Base-by-base conservation (phyloP, 1,139 yeast genomes). In the Pichia sp. region DNA sequence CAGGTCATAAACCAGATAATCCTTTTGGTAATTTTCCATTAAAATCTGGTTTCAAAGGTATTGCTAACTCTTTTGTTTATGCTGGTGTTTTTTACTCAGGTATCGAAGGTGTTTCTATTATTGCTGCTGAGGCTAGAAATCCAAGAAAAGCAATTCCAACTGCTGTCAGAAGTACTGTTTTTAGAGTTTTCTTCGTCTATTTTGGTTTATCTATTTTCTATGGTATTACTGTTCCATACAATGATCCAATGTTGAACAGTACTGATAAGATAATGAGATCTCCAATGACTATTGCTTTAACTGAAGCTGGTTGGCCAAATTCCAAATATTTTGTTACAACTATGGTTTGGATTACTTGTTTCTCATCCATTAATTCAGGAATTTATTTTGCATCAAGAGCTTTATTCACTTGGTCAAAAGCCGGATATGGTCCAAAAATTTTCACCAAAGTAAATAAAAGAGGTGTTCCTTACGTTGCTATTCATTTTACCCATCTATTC, bases 11-110 rank as follows among this genome's bases (percentile, higher is more conserved):
- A 29, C 82, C 80, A 4, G 71, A 60, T 34, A 67, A 69, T 49
- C 72, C 71, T 3, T 78, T 76, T 57, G 76, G 77, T 1, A 69
- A 75, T 48, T 70, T 67, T 46, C 83, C 84, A 1, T 53, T 69
- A 38, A 62, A 66, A n/a, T 57, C 69, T 46, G 87, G 87, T 0
- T 79, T 82, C 58, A 71, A 74, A 51, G 86, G 89, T 42, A 79
- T 83, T 38, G 89, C 83, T 12, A 73, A 69, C 45, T 81, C 85
- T 3, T 80, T 84, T 57, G 85, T 82, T 9, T 82, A 77, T 63
- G 82, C 87, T 41, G 78, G 78, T 58, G 80, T 77, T 4, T 78
- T 75, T 48, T 76, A 75, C 51, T 66, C 77, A 3, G 83, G 84
- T 39, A 73, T 78, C 20, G 84, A 78, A 57, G 72, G 78, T 25